Evolutionary conservation across 2,329 filamentous ascomycete genomes (phyloP).

Genomic region (Monosporascus cannonballus): DNA sequence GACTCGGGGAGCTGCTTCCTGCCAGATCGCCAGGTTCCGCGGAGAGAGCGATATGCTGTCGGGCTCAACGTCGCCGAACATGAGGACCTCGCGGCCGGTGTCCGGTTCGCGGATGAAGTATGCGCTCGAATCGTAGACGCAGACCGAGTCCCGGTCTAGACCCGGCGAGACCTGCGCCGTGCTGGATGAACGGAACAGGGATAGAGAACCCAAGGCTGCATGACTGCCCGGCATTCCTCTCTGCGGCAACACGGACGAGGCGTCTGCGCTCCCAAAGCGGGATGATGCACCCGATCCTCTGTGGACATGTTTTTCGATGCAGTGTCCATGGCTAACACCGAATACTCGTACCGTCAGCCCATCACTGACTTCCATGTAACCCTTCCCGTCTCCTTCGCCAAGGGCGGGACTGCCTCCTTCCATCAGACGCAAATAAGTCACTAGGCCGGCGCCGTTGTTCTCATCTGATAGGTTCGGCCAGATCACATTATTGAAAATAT

Average conservation of each 20-base stretch:
- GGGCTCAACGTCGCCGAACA: conserved; percentile 94
- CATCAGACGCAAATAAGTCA: conserved; percentile 82
- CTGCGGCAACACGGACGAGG: conserved; percentile 17
- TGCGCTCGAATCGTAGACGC: conserved; percentile 81
- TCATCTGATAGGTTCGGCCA: conserved; percentile 98
- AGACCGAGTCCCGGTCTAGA: conserved; percentile 43
- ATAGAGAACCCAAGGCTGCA: conserved; percentile 17
- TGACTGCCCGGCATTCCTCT: conserved; percentile 17
- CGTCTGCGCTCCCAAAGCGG: conserved; percentile 45
- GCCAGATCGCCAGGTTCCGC: conserved; percentile 78
- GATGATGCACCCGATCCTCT: conserved; percentile 52
- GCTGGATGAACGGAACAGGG: conserved; percentile 23
- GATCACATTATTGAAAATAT: conserved; percentile 96
- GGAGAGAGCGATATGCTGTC: conserved; percentile 78
- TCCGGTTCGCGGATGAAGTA: conserved; percentile 81
- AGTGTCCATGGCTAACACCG: conserved; percentile 84
- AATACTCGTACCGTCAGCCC: conserved; percentile 85
- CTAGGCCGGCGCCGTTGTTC: conserved; percentile 85
- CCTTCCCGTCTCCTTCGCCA: conserved; percentile 71
- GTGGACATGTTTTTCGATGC: conserved; percentile 67
- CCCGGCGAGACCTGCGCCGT: conserved; percentile 9
- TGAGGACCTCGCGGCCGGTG: conserved; percentile 71
- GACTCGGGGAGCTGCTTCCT: conserved; percentile 81
- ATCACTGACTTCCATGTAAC: conserved; percentile 84
- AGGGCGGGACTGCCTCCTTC: conserved; percentile 84